These are phyloP conservation scores for Scopulariopsis brevicaulis DNA, from an alignment of 2,329 filamentous ascomycete species.

Conservation along the genomic window DNA sequence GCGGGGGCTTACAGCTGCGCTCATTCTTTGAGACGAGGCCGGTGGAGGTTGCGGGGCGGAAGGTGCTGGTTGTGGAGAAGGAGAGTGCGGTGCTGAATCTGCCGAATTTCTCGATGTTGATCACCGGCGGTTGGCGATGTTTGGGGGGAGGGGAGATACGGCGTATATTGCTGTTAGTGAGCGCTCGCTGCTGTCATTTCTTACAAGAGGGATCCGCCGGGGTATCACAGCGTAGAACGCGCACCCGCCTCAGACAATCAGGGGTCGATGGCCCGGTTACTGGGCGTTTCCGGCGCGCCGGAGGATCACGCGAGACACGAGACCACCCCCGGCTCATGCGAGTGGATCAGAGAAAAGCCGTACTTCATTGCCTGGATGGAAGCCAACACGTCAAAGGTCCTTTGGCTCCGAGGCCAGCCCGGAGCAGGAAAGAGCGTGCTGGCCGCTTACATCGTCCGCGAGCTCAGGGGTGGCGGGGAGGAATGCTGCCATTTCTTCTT, in stretches of 20 bases:
- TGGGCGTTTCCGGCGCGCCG: conserved; percentile 6
- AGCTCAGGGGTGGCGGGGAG: conserved; percentile 2
- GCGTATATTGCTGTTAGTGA: conserved; percentile 14
- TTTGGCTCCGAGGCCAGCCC: conserved; percentile 8
- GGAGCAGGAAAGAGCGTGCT: conserved; percentile 12
- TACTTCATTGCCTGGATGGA: neutral
- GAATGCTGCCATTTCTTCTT: conserved; percentile 13
- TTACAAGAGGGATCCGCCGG: neutral
- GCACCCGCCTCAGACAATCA: neutral
- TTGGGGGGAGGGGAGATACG: conserved; percentile 10
- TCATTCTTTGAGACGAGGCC: neutral
- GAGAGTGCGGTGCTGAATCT: conserved; percentile 16
- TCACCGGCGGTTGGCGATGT: conserved; percentile 17
- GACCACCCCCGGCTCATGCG: neutral
- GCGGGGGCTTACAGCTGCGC: conserved; percentile 4
- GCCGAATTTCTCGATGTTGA: conserved; percentile 17
- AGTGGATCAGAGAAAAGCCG: neutral
- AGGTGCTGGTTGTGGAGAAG: conserved; percentile 18
- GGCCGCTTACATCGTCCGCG: conserved; percentile 7
- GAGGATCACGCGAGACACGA: neutral
- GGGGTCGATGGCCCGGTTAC: conserved; percentile 2
- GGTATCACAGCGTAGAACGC: neutral
- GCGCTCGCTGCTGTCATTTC: conserved; percentile 11
- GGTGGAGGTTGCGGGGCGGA: conserved; percentile 3
- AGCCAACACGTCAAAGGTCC: neutral